Evolutionary conservation across 2,329 filamentous ascomycete genomes (phyloP), one percentile per base, ranked within the genome.

Genomic region (Mollisiaceae sp.): DNA sequence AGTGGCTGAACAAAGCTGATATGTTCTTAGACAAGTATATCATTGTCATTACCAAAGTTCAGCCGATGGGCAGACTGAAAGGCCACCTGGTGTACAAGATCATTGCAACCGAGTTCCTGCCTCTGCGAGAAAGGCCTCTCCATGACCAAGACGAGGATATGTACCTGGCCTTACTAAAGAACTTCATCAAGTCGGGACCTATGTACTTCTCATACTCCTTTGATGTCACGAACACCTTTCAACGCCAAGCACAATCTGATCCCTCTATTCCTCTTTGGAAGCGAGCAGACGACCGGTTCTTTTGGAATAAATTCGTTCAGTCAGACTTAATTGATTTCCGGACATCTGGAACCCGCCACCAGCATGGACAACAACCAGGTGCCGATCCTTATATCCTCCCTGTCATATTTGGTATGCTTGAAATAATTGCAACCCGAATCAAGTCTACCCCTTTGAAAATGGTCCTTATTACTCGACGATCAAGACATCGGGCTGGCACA

Each of bases 141-240:
- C 92, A 91, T 79, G 95, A 99, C 76, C 88, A 90, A 54, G 95
- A 99, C 77, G 95, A 99, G 83, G 94, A 98, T 79, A 91, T 88
- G 72, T 98, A 97, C 78, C 85, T 98, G 62, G 80, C 83, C 59
- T 84, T 98, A 62, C 86, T 99, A 72, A 93, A 93, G 78, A 87
- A 85, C 57, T 89, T 95, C 68, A 85, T 99, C 72, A 91, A 91
- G 77, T 89, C 87, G 14, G 92, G 91, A 0, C 93, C 94, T 9
- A 93, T 98, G 90, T 98, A 97, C 85, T 99, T 97, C 76, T 98
- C 95, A 64, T 99, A 99, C 82, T 94, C 94, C 9, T 88, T 97
- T 77, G 95, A 99, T 79, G 86, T 99, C 70, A 99, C 95, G 72
- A 99, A 97, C 82, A 94, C 88, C 77, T 97, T 98, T 82, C 95